These are phyloP conservation scores for Ceratocystis huliohia DNA, from an alignment of 2,329 filamentous ascomycete species.

Conservation along the genomic window DNA sequence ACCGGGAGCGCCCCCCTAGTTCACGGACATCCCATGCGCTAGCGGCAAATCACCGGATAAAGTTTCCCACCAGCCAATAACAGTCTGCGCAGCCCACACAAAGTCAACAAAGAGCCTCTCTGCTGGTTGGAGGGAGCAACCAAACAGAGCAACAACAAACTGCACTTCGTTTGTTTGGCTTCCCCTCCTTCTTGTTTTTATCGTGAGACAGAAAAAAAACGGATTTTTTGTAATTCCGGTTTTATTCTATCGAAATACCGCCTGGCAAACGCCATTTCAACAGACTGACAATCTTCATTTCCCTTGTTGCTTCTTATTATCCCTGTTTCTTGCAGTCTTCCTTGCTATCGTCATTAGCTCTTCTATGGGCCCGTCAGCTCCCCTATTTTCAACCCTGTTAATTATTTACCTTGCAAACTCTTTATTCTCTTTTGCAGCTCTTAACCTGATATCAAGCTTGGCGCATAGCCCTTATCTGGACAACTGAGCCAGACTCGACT, in stretches of 20 bases:
- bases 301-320: neutral
- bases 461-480: neutral
- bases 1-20: neutral
- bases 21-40: neutral
- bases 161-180: neutral
- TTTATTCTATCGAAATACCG: neutral
- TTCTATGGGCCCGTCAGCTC: neutral
- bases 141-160: neutral
- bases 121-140: slow-evolving; percentile 1
- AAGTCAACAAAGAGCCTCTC: neutral
- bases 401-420: neutral
- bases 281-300: neutral
- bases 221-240: neutral
- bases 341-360: neutral
- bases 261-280: too few relatives aligned
- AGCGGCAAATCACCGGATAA: neutral
- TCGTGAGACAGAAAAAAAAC: too few relatives aligned
- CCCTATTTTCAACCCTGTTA: neutral
- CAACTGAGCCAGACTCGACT: too few relatives aligned
- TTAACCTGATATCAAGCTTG: neutral
- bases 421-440: slow-evolving; percentile 4
- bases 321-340: neutral
- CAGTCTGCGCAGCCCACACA: neutral
- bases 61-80: neutral
- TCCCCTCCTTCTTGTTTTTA: too few relatives aligned